Evolutionary conservation across 2,329 filamentous ascomycete genomes (phyloP).

Genomic region (Microdochium trichocladiopsis): DNA sequence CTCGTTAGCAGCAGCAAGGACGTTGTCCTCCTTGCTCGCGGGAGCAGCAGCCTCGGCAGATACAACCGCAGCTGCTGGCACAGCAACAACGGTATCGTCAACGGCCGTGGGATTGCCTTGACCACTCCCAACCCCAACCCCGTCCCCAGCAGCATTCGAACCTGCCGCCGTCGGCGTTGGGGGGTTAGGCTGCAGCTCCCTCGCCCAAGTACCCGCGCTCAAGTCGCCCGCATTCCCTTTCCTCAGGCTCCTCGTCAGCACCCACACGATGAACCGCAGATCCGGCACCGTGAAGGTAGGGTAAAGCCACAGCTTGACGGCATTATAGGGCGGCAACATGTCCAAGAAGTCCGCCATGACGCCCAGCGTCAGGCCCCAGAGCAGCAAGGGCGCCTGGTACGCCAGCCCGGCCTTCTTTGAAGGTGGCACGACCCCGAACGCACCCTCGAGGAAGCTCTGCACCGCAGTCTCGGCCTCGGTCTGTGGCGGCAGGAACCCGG

Average conservation of each 20-base stretch:
- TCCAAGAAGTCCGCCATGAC: constrained; percentile 63
- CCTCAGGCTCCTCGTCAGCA: constrained; percentile 52
- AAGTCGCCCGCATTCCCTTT: constrained; percentile 32
- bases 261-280: constrained; percentile 49
- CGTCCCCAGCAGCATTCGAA: neutral
- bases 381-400: constrained; percentile 35
- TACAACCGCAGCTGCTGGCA: neutral
- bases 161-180: neutral
- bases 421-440: neutral
- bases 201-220: constrained; percentile 12
- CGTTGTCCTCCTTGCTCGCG: no score
- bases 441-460: neutral
- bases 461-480: neutral
- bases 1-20: no score
- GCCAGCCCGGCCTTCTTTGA: neutral
- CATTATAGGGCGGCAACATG: constrained; percentile 54
- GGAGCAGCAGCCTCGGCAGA: no score
- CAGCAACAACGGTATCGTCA: neutral
- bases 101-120: neutral
- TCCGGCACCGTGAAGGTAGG: constrained; percentile 61
- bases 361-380: constrained; percentile 64
- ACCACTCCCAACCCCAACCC: no score
- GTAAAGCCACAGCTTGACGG: constrained; percentile 58
- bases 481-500: neutral
- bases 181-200: neutral